Evolutionary conservation across 2,329 filamentous ascomycete species (phyloP).

Genomic region (Claviceps sp.): DNA sequence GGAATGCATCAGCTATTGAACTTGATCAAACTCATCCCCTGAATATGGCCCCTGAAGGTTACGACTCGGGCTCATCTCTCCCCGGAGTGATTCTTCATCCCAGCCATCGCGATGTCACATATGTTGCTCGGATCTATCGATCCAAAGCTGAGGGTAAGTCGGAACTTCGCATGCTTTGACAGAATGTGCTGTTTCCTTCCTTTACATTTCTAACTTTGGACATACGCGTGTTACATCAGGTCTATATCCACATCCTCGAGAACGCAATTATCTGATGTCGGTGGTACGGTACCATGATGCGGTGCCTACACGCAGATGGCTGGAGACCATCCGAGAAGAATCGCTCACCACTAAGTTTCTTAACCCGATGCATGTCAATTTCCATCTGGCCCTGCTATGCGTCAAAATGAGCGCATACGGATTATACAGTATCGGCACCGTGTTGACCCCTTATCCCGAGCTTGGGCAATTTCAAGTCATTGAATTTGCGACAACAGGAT

Average conservation of each 20-base stretch:
- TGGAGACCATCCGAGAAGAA: not conserved
- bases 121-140: not conserved
- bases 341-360: not conserved
- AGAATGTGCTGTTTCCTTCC: not conserved
- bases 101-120: not conserved
- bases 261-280: not conserved
- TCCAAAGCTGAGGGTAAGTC: not conserved
- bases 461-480: not conserved
- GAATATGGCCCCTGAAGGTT: not conserved
- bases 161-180: not conserved
- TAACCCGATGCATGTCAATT: not conserved
- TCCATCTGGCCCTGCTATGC: not conserved
- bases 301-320: not conserved
- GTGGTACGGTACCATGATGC: constrained; percentile 2
- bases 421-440: constrained; percentile 1
- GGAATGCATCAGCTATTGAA: constrained; percentile 9
- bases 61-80: not conserved
- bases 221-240: not conserved
- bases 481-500: constrained; percentile 2
- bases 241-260: not conserved
- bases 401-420: constrained; percentile 2
- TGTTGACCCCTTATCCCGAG: not conserved
- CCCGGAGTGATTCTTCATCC: constrained; percentile 6
- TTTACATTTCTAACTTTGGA: not conserved
- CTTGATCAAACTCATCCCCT: constrained; percentile 5